Evolutionary conservation across 2,329 filamentous ascomycete species (phyloP).

Genomic region (Huntiella bhutanensis): DNA sequence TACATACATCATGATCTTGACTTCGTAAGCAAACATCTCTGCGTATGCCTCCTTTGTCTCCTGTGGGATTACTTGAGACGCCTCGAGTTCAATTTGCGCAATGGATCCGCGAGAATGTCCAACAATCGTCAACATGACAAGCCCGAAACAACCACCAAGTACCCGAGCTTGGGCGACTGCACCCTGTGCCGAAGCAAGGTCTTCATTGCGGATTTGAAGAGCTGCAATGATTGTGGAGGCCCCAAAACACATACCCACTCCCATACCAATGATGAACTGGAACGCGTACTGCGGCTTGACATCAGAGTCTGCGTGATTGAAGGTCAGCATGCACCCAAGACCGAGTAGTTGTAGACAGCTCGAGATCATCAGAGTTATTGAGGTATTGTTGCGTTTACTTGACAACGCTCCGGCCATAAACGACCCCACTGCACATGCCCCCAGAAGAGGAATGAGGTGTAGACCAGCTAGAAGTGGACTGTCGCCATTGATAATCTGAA

Average conservation of each 20-base stretch:
- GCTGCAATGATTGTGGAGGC: constrained; percentile 38
- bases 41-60: constrained; percentile 25
- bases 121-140: constrained; percentile 39
- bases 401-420: constrained; percentile 35
- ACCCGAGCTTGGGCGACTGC: constrained; percentile 40
- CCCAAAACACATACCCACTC: constrained; percentile 38
- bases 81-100: constrained; percentile 21
- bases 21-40: constrained; percentile 26
- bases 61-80: constrained; percentile 21
- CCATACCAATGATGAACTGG: constrained; percentile 37
- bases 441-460: constrained; percentile 38
- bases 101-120: constrained; percentile 28
- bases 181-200: constrained; percentile 39
- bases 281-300: constrained; percentile 31
- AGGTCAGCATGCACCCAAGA: constrained; percentile 29
- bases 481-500: constrained; percentile 38
- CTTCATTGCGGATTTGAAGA: constrained; percentile 27
- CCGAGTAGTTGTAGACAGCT: constrained; percentile 34
- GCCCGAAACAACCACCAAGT: constrained; percentile 38
- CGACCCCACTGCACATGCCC: constrained; percentile 35
- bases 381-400: constrained; percentile 34
- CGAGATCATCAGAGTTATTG: constrained; percentile 29
- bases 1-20: constrained; percentile 27
- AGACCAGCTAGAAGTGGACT: constrained; percentile 34
- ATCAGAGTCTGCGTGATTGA: constrained; percentile 18